A percentile compares a stretch with the other conserved stretches of the same genome.
Evolutionary conservation across 257 asterid genomes (phyloP).

Genomic region (Solanum boliviense): DNA sequence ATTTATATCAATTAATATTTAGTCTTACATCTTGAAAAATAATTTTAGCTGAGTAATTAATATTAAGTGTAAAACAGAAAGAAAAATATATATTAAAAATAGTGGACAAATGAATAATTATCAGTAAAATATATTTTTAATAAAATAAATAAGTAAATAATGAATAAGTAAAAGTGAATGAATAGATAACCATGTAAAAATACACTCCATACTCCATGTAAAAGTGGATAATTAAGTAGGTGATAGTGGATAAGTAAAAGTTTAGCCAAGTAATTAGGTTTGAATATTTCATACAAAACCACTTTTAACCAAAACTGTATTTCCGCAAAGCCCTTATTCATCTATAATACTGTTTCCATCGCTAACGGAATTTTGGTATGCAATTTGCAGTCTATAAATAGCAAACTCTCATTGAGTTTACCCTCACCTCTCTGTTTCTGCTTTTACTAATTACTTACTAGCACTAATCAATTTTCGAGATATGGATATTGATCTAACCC

Average conservation of each 20-base stretch:
- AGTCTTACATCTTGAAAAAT: no score
- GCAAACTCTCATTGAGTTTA: neutral
- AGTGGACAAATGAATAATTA: no score
- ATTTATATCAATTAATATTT: no score
- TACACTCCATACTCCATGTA: no score
- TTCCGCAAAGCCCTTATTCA: neutral
- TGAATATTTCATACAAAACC: neutral
- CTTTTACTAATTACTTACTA: neutral
- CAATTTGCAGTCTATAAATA: neutral
- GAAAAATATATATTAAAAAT: no score
- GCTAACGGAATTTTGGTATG: neutral
- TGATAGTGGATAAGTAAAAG: neutral
- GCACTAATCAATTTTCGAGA: neutral
- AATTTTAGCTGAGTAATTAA: neutral
- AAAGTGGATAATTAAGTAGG: no score
- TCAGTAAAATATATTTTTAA: no score
- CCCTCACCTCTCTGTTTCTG: neutral
- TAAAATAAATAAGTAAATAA: no score
- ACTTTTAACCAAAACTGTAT: neutral
- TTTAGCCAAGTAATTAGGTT: neutral
- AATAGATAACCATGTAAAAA: no score
- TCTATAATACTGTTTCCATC: neutral
- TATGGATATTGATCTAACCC: constrained; percentile 55
- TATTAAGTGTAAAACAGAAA: no score
- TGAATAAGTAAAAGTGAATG: no score